Percentiles rank a stretch among this genome's conserved stretches.
These are phyloP conservation scores for Aspergillus diversus DNA, from an alignment of 495 filamentous ascomycete species.

Conservation along the genomic window DNA sequence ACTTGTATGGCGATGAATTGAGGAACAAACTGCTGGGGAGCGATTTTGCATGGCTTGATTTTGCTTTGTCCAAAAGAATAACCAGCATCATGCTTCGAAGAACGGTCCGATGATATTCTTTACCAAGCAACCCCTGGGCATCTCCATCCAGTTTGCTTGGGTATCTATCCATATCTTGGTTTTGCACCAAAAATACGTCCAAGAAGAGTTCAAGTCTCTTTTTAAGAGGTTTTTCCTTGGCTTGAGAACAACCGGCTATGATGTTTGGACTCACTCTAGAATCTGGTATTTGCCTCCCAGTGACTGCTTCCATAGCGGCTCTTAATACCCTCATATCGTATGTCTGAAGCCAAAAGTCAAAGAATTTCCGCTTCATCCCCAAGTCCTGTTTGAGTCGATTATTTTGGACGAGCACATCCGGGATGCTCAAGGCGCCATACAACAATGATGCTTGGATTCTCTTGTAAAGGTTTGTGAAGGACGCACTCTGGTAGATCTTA, in stretches of 20 bases:
- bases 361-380: slow-evolving; percentile 59
- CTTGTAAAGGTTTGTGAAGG: slow-evolving; percentile 57
- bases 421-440: slow-evolving; percentile 62
- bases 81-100: slow-evolving; percentile 65
- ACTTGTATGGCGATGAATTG: slow-evolving; percentile 55
- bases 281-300: slow-evolving; percentile 56
- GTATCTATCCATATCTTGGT: slow-evolving; percentile 52
- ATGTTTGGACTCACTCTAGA: slow-evolving; percentile 11
- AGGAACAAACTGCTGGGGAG: slow-evolving; percentile 50
- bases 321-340: slow-evolving; percentile 57
- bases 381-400: slow-evolving; percentile 59
- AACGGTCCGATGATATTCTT: slow-evolving; percentile 58
- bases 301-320: slow-evolving; percentile 61
- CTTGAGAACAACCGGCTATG: neutral
- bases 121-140: slow-evolving; percentile 43
- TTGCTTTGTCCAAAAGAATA: slow-evolving; percentile 59
- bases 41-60: slow-evolving; percentile 26
- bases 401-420: slow-evolving; percentile 49
- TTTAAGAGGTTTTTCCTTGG: slow-evolving; percentile 35
- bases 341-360: slow-evolving; percentile 59
- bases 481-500: slow-evolving; percentile 56
- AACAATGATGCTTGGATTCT: slow-evolving; percentile 65
- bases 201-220: slow-evolving; percentile 56
- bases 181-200: slow-evolving; percentile 60
- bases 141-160: slow-evolving; percentile 23